Base-by-base conservation (phyloP, 225 moss, liverwort and hornwort genomes). In the Sphagnum contortum region DNA sequence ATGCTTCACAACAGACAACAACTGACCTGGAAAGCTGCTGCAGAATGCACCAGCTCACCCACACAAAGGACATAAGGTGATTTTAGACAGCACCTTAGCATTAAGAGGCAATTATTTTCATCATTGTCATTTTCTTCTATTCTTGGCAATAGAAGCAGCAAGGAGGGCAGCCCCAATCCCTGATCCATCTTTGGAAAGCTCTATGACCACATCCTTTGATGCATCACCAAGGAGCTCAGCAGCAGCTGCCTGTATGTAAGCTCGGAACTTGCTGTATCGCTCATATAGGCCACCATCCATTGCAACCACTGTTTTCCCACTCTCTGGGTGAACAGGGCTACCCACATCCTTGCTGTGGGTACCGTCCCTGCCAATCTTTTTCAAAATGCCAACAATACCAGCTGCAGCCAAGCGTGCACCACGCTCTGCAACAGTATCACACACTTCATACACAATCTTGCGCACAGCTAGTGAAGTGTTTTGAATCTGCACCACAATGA, bases 281-380 rank as follows among this genome's bases (percentile, higher is more conserved):
- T 94, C 93, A 60, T 88, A 94, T 8, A 94, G 73, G 57, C 93
- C 87, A 46, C 93, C 93, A 71, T 94, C 93, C 90, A 90, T 87
- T 55, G 93, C 90, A 54, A 94, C 78, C 70, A 90, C 86, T 29
- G 29, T 29, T 29, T 29, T 29, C 29, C 29, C 29, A 29, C 29
- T 0, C 29, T 29, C 29, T 29, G 29, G 29, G 29, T 29, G 29
- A 29, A 29, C 29, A 29, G 29, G 29, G 29, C 29, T 29, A 29
- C 29, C 29, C 29, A 29, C 29, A 29, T 29, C 29, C 29, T 29
- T 29, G 29, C 29, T 29, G 29, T 29, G 29, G 29, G 29, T 64
- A 4, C 76, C 67, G 56, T 85, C 87, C 8, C 84, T 82, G 57
- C 79, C 81, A 14, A 87, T 84, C 69, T 83, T 95, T 62, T 85